Evolutionary conservation across 768 basidiomycete species (phyloP).

Genomic region (Tubosaeta sp.): DNA sequence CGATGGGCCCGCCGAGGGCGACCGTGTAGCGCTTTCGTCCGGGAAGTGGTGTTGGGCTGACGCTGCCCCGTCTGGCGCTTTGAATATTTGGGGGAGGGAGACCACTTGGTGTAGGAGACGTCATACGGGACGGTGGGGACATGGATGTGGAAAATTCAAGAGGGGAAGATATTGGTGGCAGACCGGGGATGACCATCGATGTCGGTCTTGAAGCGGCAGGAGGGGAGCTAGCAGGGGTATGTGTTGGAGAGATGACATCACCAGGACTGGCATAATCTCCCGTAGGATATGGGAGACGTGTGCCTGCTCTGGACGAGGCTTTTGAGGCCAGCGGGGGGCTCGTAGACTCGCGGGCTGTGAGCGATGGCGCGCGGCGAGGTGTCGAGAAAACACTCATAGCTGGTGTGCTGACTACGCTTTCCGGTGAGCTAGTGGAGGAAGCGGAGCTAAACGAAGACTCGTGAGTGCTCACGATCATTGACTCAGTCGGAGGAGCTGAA

Average conservation of each 20-base stretch:
- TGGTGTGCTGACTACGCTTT: conserved; percentile 11
- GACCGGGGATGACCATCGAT: conserved; percentile 43
- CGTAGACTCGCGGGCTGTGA: conserved; percentile 58
- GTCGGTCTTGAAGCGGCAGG: conserved; percentile 38
- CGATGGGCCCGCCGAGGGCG: conserved; percentile 72
- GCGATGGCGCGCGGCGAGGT: conserved; percentile 29
- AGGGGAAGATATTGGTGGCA: conserved; percentile 31
- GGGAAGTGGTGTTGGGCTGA: conserved; percentile 63
- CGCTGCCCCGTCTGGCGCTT: conserved; percentile 46
- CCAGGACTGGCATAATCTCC: conserved; percentile 77
- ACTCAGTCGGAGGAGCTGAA: conserved; percentile 43
- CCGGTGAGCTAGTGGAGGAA: conserved; percentile 13
- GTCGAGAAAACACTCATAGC: conserved; percentile 19
- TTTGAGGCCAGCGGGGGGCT: conserved; percentile 53
- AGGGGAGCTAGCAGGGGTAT: conserved; percentile 45
- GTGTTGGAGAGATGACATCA: conserved; percentile 35
- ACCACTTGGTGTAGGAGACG: conserved; percentile 24
- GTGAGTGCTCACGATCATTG: conserved; percentile 37
- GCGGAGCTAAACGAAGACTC: conserved; percentile 22
- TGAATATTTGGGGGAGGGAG: conserved; percentile 42
- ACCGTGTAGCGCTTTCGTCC: conserved; percentile 79
- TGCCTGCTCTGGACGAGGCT: conserved; percentile 26
- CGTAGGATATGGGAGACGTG: conserved; percentile 73
- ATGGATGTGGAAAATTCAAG: conserved; percentile 16
- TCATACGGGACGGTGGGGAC: conserved; percentile 22